Conservation (phyloP, 1,139 yeast genomes). For the Torulaspora globosa region DNA sequence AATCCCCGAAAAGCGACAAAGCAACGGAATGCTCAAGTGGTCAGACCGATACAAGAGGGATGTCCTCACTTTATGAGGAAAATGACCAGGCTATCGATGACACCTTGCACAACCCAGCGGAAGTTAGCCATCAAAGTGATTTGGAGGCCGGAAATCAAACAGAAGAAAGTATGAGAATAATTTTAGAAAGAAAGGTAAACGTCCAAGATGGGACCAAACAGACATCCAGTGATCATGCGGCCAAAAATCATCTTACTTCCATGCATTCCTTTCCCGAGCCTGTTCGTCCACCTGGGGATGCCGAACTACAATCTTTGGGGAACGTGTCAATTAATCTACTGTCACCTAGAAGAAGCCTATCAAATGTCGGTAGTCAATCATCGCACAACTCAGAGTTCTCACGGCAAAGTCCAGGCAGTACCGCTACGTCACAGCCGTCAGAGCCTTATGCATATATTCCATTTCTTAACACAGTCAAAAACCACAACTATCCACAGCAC, state of each 20-base stretch:
- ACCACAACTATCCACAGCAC: neutral
- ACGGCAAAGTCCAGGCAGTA: slow-evolving; percentile 21
- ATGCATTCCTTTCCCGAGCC: slow-evolving; percentile 27
- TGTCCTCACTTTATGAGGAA: slow-evolving; percentile 8
- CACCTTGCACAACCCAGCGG: neutral
- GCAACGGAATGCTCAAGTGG: neutral
- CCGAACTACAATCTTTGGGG: slow-evolving; percentile 2
- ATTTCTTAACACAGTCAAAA: neutral
- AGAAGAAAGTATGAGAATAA: slow-evolving; percentile 16
- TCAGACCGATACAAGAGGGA: neutral
- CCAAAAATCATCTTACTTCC: slow-evolving; percentile 25
- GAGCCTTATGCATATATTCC: slow-evolving; percentile 1
- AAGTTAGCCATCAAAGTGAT: neutral
- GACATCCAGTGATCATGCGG: neutral
- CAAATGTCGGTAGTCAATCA: slow-evolving; percentile 25
- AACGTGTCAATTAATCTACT: slow-evolving; percentile 11
- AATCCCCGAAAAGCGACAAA: slow-evolving; percentile 13
- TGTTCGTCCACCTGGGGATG: slow-evolving; percentile 7
- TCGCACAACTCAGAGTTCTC: slow-evolving; percentile 33
- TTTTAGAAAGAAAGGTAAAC: slow-evolving; percentile 3
- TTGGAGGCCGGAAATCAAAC: slow-evolving; percentile 3
- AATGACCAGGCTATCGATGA: neutral
- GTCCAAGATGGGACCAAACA: neutral
- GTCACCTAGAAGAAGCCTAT: slow-evolving; percentile 29
- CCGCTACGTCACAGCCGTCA: slow-evolving; percentile 20